Evolutionary conservation across 192 early-diverging fungal genomes (phyloP), one percentile per base, ranked within the genome.

Genomic region (Coemansia reversa): DNA sequence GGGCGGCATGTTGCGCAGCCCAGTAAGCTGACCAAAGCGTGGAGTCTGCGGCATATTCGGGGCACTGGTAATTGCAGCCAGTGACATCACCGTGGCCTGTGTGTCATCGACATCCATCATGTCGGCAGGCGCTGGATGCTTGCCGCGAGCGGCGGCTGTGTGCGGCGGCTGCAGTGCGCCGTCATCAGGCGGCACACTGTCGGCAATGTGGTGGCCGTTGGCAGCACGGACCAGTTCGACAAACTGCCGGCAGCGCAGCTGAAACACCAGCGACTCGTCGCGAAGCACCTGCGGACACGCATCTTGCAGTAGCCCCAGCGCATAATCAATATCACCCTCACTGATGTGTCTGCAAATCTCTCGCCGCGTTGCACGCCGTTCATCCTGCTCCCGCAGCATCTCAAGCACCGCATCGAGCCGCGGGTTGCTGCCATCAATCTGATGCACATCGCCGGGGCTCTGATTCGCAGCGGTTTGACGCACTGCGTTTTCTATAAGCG

Each of bases 231-330:
- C 87, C 80, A 95, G 84, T 83, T 98, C 93, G 19, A 97, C 84
- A 72, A 96, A 97, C 67, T 92, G 86, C 47, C 85, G 88, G 67
- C 95, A 94, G 22, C 86, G 80, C 30, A 98, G 84, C 55, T 85
- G 85, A 57, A 97, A 94, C 50, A 85, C 74, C 49, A 97, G 72
- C 32, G 85, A 72, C 35, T 82, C 84, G 58, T 93, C 84, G 14
- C 79, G 67, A 11, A 95, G 75, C 20, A 97, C 75, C 0, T 52
- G 64, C 0, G 95, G 92, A 62, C 90, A 95, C 33, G 84, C 75
- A 12, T 75, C 56, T 45, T 92, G 83, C 35, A 88, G 73, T 35
- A 91, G 52, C n/a, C 70, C 65, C 24, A 94, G 83, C 3, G 94
- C 94, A 5, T 62, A 25, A 58, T 90, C 88, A 32, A 97, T 92